Conservation (phyloP, 305 asterid genomes). For the Rubia tinctorum region DNA sequence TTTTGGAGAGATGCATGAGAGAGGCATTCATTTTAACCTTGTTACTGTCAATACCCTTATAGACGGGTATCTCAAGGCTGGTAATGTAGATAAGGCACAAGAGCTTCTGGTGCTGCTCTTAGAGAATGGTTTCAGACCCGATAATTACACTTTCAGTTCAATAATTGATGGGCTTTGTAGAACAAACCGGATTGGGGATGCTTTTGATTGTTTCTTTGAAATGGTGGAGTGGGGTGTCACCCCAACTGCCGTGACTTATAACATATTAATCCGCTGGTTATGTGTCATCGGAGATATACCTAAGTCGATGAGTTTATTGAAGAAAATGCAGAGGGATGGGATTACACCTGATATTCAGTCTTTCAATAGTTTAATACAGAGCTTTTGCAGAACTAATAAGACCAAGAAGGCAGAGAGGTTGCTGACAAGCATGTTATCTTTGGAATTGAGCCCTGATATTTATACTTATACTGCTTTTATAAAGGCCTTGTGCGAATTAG, state of each 20-base stretch:
- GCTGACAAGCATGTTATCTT: constrained; percentile 56
- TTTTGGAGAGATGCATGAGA: constrained; percentile 52
- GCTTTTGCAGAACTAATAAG: constrained; percentile 52
- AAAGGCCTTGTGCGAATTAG: constrained; percentile 55
- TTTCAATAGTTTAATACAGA: constrained; percentile 70
- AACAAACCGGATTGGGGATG: constrained; percentile 52
- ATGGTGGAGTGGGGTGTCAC: constrained; percentile 80
- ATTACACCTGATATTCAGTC: constrained; percentile 62
- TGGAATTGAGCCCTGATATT: constrained; percentile 67
- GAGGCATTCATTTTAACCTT: constrained; percentile 56
- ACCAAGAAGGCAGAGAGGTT: constrained; percentile 69
- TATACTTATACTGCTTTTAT: constrained; percentile 69
- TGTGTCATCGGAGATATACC: constrained; percentile 58
- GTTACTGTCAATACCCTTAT: constrained; percentile 80
- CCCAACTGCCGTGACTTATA: constrained; percentile 67
- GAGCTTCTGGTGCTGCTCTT: constrained; percentile 58
- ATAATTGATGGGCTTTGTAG: constrained; percentile 80
- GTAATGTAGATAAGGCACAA: constrained; percentile 47
- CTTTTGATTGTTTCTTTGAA: constrained; percentile 76
- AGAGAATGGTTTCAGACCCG: constrained; percentile 61
- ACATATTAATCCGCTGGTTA: constrained; percentile 66
- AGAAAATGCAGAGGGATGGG: constrained; percentile 69
- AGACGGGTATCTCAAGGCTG: constrained; percentile 60
- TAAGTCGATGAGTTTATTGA: constrained; percentile 58
- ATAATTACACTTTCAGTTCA: constrained; percentile 72